These are phyloP conservation scores for Graphilbum sp. DNA, from an alignment of 2,329 filamentous ascomycete genomes.

Conservation along the genomic window DNA sequence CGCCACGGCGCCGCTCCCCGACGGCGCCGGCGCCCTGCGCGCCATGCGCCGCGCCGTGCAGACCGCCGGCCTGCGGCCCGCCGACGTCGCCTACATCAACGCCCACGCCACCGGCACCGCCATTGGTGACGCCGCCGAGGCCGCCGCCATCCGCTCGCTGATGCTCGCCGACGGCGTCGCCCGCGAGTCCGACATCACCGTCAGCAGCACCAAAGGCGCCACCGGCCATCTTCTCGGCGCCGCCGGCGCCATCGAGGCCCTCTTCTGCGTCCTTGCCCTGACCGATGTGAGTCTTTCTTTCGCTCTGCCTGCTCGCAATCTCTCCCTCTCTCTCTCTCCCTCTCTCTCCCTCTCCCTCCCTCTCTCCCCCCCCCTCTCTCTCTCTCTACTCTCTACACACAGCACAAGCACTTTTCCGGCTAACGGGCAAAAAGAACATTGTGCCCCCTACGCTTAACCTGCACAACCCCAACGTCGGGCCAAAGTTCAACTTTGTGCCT, in stretches of 20 bases:
- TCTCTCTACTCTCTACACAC: no score
- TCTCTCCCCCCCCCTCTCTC: neutral
- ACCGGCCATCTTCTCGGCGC: constrained; percentile 84
- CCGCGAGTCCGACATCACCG: constrained; percentile 49
- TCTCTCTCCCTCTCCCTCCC: neutral
- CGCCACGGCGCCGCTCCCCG: constrained; percentile 75
- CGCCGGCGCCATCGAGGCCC: constrained; percentile 75
- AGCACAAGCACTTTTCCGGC: no score
- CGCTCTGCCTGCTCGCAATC: neutral
- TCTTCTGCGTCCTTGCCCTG: constrained; percentile 70
- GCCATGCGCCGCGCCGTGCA: constrained; percentile 76
- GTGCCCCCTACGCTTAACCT: constrained; percentile 84
- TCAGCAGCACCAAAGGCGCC: constrained; percentile 90
- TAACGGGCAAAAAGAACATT: no score
- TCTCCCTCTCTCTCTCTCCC: neutral
- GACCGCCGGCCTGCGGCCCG: constrained; percentile 52
- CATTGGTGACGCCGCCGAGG: constrained; percentile 80
- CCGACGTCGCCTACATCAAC: constrained; percentile 76
- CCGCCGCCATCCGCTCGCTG: constrained; percentile 60
- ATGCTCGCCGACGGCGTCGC: constrained; percentile 56
- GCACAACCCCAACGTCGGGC: constrained; percentile 44
- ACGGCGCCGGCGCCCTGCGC: constrained; percentile 64
- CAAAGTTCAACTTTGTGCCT: constrained; percentile 76
- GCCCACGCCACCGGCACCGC: constrained; percentile 83
- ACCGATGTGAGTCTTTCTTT: constrained; percentile 43